Evolutionary conservation across 1,284 basidiomycete genomes (phyloP).

Genomic region (Mycosarcoma mackinlayi): DNA sequence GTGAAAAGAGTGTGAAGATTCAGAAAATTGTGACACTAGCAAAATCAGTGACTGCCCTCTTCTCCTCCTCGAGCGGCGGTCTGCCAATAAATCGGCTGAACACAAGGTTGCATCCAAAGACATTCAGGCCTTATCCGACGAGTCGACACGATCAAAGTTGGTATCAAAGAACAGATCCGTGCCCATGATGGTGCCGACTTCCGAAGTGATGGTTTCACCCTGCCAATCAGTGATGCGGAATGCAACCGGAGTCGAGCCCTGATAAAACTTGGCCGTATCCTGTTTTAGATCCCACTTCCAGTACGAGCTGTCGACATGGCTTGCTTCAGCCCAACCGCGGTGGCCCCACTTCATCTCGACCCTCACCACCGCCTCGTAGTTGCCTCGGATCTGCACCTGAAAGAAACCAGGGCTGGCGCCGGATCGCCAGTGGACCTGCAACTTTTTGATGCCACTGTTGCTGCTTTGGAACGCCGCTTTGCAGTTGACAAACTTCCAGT

Average conservation of each 20-base stretch:
- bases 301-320: conserved; percentile 21
- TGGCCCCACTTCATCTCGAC: conserved; percentile 26
- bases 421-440: conserved; percentile 38
- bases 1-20: too few relatives aligned
- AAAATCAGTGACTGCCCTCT: too few relatives aligned
- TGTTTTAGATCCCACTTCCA: conserved; percentile 24
- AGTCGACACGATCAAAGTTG: conserved; percentile 31
- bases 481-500: conserved; percentile 45
- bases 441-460: conserved; percentile 17
- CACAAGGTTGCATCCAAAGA: not conserved
- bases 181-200: conserved; percentile 19
- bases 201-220: conserved; percentile 39
- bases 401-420: conserved; percentile 36
- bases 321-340: conserved; percentile 13
- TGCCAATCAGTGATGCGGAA: conserved; percentile 48
- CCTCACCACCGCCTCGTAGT: conserved; percentile 32
- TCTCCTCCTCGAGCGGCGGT: too few relatives aligned
- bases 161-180: conserved; percentile 24
- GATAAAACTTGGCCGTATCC: not conserved
- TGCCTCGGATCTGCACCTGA: conserved; percentile 36
- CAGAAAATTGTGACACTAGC: too few relatives aligned
- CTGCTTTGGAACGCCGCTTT: conserved; percentile 21
- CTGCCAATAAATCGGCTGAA: too few relatives aligned
- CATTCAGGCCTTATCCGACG: not conserved
- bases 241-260: conserved; percentile 1